Percentiles rank a stretch among this genome's conserved stretches.
Evolutionary conservation across 2,329 filamentous ascomycete species (phyloP).

Genomic region (Polytolypa hystricis): DNA sequence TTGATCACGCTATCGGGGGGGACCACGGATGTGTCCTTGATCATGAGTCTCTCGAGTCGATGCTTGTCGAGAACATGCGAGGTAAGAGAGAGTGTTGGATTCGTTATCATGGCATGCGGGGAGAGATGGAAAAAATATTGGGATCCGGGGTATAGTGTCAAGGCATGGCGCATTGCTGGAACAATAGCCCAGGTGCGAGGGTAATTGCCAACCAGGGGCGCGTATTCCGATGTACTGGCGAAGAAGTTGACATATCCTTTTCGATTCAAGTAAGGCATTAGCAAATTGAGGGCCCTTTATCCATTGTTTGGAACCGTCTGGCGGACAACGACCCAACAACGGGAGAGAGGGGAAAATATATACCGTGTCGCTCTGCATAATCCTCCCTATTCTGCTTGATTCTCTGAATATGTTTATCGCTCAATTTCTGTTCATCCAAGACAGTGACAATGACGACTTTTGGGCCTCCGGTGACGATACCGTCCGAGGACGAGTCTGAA

Average conservation of each 20-base stretch:
- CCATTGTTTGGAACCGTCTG: too few relatives aligned
- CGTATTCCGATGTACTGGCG: constrained; percentile 63
- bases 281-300: neutral
- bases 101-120: constrained; percentile 79
- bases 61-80: constrained; percentile 56
- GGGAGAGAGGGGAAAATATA: constrained; percentile 9
- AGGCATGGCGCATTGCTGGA: constrained; percentile 77
- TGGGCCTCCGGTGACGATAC: constrained; percentile 27
- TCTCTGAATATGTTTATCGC: constrained; percentile 56
- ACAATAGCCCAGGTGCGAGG: constrained; percentile 51
- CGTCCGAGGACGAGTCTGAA: constrained; percentile 17
- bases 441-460: constrained; percentile 72
- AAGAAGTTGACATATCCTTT: constrained; percentile 81
- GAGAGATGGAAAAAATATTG: constrained; percentile 83
- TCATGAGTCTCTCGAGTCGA: constrained; percentile 66
- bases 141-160: constrained; percentile 65
- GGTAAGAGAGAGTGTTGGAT: constrained; percentile 58
- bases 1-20: constrained; percentile 95
- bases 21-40: constrained; percentile 74
- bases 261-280: constrained; percentile 6
- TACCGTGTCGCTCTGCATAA: constrained; percentile 82
- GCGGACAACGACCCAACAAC: neutral
- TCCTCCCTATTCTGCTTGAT: constrained; percentile 72
- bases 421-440: constrained; percentile 56
- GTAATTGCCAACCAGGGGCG: constrained; percentile 28